phyloP scores from a whole-genome alignment of 176 grass and related monocot genomes.

The Pontederia paniculata region DNA sequence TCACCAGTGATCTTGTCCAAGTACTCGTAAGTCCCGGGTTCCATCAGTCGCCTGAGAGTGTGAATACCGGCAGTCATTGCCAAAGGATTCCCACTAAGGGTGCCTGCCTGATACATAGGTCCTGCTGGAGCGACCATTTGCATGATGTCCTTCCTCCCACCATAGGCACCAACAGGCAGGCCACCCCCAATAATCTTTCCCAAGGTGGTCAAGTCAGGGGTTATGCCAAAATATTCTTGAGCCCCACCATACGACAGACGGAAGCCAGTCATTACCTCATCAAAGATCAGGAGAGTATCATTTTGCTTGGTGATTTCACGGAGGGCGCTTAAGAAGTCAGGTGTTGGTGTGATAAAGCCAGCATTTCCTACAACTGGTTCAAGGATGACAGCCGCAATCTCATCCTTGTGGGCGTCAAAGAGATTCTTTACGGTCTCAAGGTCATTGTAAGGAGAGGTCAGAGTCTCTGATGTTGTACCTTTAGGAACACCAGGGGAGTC shows the following conservation, averaged over 20 bases:
- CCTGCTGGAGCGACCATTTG: constrained; percentile 76
- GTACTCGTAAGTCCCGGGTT: constrained; percentile 59
- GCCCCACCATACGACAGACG: constrained; percentile 70
- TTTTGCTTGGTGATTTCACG: constrained; percentile 63
- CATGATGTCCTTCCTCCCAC: constrained; percentile 82
- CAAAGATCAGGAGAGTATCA: constrained; percentile 70
- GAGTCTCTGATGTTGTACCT: constrained; percentile 49
- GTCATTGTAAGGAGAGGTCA: constrained; percentile 76
- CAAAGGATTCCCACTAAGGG: constrained; percentile 82
- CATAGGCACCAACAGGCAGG: constrained; percentile 77
- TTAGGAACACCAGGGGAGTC: constrained; percentile 80
- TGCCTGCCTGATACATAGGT: constrained; percentile 89
- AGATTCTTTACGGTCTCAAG: constrained; percentile 45
- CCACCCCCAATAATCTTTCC: constrained; percentile 77
- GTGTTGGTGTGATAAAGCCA: constrained; percentile 57
- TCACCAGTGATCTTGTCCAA: constrained; percentile 62
- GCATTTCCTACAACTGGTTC: constrained; percentile 81
- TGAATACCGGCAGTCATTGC: constrained; percentile 90
- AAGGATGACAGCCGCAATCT: constrained; percentile 65
- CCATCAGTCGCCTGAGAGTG: no score
- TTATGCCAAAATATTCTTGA: constrained; percentile 83
- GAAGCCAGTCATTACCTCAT: constrained; percentile 94
- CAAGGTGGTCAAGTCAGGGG: constrained; percentile 73
- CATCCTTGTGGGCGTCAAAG: constrained; percentile 62
- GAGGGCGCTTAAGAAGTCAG: constrained; percentile 45